phyloP scores from a whole-genome alignment of 805 yeast species.

The Kuraishia ogatae region DNA sequence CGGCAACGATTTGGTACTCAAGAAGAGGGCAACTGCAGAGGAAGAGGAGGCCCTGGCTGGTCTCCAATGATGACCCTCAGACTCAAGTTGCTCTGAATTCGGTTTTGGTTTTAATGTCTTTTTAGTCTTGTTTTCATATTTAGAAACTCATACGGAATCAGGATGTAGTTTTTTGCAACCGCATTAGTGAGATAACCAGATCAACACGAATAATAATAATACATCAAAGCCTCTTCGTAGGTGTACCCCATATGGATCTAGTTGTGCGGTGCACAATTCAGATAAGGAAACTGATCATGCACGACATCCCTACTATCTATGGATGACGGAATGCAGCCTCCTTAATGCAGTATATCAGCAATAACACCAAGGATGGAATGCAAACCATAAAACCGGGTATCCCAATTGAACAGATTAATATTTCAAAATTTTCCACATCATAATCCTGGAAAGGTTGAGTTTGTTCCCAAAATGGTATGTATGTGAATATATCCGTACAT shows the following conservation, averaged over 20 bases:
- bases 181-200: no score
- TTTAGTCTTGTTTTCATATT: background rate
- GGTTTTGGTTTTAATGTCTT: background rate
- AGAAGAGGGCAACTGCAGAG: constrained; percentile 62
- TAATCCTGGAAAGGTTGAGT: no score
- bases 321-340: background rate
- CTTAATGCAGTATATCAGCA: background rate
- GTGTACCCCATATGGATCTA: background rate
- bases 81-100: background rate
- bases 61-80: constrained; percentile 5
- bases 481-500: background rate
- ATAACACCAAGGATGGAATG: no score
- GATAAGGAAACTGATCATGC: background rate
- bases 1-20: constrained; percentile 84
- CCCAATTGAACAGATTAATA: no score
- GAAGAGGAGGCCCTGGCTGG: constrained; percentile 45
- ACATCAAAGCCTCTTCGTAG: no score
- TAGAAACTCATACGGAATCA: background rate
- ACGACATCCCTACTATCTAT: background rate
- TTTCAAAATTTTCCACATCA: no score
- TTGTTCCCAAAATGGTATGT: background rate
- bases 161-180: background rate
- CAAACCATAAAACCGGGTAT: no score
- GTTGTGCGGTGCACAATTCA: background rate
- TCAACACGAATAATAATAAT: no score